Evolutionary conservation across 306 rosid genomes (phyloP), one percentile per base, ranked within the genome.

Genomic region (Dalbergia cochinchinensis): DNA sequence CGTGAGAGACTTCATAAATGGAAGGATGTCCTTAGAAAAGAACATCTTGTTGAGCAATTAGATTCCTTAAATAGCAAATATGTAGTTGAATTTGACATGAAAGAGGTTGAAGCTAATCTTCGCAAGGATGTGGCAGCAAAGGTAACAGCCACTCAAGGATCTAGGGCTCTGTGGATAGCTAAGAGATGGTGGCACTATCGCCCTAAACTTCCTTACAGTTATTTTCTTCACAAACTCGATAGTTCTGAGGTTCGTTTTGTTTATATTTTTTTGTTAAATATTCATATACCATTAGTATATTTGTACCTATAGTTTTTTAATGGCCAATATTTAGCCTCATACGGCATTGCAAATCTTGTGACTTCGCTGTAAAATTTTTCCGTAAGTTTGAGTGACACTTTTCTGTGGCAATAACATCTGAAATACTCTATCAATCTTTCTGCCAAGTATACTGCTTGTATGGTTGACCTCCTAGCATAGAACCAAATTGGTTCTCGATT

Each of bases 131-230:
- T 91, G 74, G 92, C 84, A 81, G 97, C 89, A 76, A 95, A 88
- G 79, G 82, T 65, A 41, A 71, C 90, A 16, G 79, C 85, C 62
- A 78, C 92, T 37, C 91, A 80, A 71, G 97, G 97, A 86, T 83
- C 90, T 71, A 91, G 97, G 85, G 94, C 86, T 7, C 74, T 91
- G 22, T 95, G 99, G 99, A 91, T 92, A 79, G 83, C 97, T 55
- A 93, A 95, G 91, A 89, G 99, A 90, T 95, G 99, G 99, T 95
- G 98, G 99, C 83, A 74, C 20, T 93, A 93, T 90, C 97, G 99
- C 73, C 99, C 98, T 55, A 89, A 83, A 88, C 96, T 91, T 86
- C 97, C 97, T 45, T 95, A 95, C 80, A 89, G 90, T 48, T 92
- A 92, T 83, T 91, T 95, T 86, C 94, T 95, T 69, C 84, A 90